A percentile compares a stretch with the other conserved stretches of the same genome.
phyloP scores from a whole-genome alignment of 805 yeast genomes.

The Metschnikowia henanensis region DNA sequence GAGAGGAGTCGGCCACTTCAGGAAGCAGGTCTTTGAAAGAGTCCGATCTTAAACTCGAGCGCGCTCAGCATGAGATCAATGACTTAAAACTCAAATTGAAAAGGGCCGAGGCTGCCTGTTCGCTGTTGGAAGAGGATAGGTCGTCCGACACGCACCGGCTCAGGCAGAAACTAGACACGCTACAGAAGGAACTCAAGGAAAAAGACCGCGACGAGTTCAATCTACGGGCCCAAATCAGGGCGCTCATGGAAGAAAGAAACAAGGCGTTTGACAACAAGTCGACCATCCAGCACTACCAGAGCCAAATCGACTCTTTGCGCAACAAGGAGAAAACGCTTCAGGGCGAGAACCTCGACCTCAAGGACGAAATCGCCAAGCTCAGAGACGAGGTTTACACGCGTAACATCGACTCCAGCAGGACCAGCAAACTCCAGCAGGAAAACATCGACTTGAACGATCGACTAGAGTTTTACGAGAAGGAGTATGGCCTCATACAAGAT shows the following conservation, averaged over 20 bases:
- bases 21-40: slow-evolving; percentile 13
- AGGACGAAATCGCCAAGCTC: slow-evolving; percentile 28
- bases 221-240: slow-evolving; percentile 24
- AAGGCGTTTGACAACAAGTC: slow-evolving; percentile 15
- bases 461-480: slow-evolving; percentile 28
- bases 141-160: slow-evolving; percentile 15
- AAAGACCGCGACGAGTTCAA: slow-evolving; percentile 24
- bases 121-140: slow-evolving; percentile 9
- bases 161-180: slow-evolving; percentile 18
- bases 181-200: slow-evolving; percentile 22
- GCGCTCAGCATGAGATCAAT: slow-evolving; percentile 8
- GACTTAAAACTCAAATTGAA: slow-evolving; percentile 10
- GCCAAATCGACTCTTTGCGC: slow-evolving; percentile 25
- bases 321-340: slow-evolving; percentile 20
- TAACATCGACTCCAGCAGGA: slow-evolving; percentile 17
- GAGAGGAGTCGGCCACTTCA: slow-evolving; percentile 6
- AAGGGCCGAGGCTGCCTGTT: slow-evolving; percentile 8
- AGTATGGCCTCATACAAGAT: slow-evolving; percentile 25
- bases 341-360: slow-evolving; percentile 23
- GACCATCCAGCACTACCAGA: slow-evolving; percentile 20
- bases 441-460: slow-evolving; percentile 26
- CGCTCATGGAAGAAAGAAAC: slow-evolving; percentile 21
- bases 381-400: slow-evolving; percentile 23
- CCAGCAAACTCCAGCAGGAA: slow-evolving; percentile 16
- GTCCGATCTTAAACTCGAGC: slow-evolving; percentile 8